A percentile compares a stretch with the other conserved stretches of the same genome.
These are phyloP conservation scores for Iris pallida DNA, from an alignment of 116 monocot species.

Conservation along the genomic window DNA sequence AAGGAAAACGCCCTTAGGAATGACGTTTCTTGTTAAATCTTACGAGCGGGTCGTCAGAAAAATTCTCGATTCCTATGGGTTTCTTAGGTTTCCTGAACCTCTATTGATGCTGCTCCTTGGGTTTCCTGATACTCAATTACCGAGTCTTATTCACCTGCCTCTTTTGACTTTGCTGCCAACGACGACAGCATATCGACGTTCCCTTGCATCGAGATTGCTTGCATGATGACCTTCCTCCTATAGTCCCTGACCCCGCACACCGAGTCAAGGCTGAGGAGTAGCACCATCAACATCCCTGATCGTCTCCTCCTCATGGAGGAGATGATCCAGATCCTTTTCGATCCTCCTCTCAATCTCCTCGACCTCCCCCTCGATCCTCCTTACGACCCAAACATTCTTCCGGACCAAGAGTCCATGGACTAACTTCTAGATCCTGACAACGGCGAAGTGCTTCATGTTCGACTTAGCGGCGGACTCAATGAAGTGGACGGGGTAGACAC, in stretches of 20 bases:
- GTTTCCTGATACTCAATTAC: too few relatives aligned
- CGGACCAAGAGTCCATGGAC: slow-evolving; percentile 36
- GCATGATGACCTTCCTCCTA: slow-evolving; percentile 50
- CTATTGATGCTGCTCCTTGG: too few relatives aligned
- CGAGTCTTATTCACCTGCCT: not conserved
- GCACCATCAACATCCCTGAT: slow-evolving; percentile 62
- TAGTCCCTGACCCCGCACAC: slow-evolving; percentile 77
- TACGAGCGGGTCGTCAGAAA: too few relatives aligned
- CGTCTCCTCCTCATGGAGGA: slow-evolving; percentile 25
- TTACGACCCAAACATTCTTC: slow-evolving; percentile 21
- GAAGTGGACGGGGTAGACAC: slow-evolving; percentile 28
- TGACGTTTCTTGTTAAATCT: too few relatives aligned
- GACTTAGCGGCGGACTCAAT: too few relatives aligned
- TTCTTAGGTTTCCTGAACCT: too few relatives aligned
- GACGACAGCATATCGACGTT: slow-evolving; percentile 27
- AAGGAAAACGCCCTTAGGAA: too few relatives aligned
- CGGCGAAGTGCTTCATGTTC: too few relatives aligned
- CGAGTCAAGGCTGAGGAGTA: slow-evolving; percentile 62
- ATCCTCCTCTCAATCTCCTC: slow-evolving; percentile 27
- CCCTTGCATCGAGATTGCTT: slow-evolving; percentile 66
- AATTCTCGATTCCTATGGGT: too few relatives aligned
- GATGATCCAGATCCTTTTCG: not conserved
- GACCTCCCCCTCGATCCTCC: slow-evolving; percentile 23
- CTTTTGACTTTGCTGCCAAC: not conserved
- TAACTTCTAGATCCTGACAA: slow-evolving; percentile 28